Evolutionary conservation across 305 asterid species (phyloP).

Genomic region (Fraxinus nigra): DNA sequence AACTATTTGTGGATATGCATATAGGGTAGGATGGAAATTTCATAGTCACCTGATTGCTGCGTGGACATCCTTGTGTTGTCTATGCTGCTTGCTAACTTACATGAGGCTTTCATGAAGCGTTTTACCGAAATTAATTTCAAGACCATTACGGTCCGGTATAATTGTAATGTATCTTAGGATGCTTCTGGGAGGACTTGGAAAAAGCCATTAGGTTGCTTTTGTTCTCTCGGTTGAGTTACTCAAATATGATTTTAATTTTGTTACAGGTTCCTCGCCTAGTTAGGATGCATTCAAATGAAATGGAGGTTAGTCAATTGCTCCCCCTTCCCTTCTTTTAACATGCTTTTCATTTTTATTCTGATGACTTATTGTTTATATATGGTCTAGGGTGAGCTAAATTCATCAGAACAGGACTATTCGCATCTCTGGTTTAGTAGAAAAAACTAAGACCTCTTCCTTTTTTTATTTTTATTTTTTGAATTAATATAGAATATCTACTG

Average conservation of each 20-base stretch:
- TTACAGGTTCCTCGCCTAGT: slow-evolving; percentile 93
- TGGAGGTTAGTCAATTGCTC: slow-evolving; percentile 71
- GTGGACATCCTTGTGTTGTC: background rate
- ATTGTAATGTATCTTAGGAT: background rate
- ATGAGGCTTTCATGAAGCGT: background rate
- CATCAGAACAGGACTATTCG: background rate
- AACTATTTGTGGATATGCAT: background rate
- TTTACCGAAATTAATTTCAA: background rate
- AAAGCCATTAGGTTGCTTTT: slow-evolving; percentile 4
- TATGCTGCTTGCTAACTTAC: background rate
- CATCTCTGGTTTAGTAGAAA: background rate
- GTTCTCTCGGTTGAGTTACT: background rate
- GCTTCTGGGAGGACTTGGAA: background rate
- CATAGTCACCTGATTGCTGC: background rate
- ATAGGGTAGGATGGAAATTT: background rate
- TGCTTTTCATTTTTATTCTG: slow-evolving; percentile 3
- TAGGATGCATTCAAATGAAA: slow-evolving; percentile 95
- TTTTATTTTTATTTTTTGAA: background rate
- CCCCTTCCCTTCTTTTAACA: slow-evolving; percentile 1
- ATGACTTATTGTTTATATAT: background rate
- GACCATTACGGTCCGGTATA: background rate
- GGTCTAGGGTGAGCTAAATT: background rate
- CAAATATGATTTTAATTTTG: slow-evolving; percentile 23
- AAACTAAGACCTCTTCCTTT: background rate
- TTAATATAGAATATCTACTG: background rate